Percentiles rank a stretch among this genome's conserved stretches.
Conservation (phyloP, 2,329 filamentous ascomycete genomes). For the Aspergillus tubingensis region DNA sequence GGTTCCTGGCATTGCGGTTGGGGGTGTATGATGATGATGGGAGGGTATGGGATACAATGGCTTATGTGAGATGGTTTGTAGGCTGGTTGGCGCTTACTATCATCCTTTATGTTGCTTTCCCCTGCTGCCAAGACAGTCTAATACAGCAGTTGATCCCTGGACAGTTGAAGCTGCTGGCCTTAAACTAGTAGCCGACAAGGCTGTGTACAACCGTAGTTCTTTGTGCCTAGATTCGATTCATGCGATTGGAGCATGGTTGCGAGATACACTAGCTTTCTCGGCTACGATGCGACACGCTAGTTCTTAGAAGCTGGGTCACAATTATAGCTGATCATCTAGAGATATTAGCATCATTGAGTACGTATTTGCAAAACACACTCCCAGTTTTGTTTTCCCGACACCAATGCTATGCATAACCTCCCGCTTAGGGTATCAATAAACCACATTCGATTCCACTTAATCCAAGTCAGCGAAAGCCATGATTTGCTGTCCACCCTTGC, state of each 20-base stretch:
- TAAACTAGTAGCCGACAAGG: neutral
- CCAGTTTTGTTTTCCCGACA: neutral
- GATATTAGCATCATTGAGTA: neutral
- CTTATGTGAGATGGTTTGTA: too few relatives aligned
- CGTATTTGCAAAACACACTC: neutral
- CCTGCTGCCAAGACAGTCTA: neutral
- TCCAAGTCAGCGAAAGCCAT: constrained; percentile 48
- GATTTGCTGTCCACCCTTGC: constrained; percentile 41
- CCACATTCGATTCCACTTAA: constrained; percentile 28
- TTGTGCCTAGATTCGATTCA: neutral
- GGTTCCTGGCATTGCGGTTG: constrained; percentile 4
- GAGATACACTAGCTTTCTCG: too few relatives aligned
- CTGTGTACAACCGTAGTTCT: neutral
- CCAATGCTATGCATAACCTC: constrained; percentile 4
- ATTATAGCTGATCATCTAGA: neutral
- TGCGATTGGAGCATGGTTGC: neutral
- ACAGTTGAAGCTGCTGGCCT: neutral
- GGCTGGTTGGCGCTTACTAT: neutral
- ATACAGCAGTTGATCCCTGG: neutral
- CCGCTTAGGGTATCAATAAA: constrained; percentile 17
- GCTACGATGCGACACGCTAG: too few relatives aligned
- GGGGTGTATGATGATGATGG: neutral
- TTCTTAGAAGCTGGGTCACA: neutral
- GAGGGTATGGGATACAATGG: neutral
- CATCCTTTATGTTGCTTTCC: neutral